These are phyloP conservation scores for Pittosporum tobira DNA, from an alignment of 129 eudicot genomes.

Conservation along the genomic window DNA sequence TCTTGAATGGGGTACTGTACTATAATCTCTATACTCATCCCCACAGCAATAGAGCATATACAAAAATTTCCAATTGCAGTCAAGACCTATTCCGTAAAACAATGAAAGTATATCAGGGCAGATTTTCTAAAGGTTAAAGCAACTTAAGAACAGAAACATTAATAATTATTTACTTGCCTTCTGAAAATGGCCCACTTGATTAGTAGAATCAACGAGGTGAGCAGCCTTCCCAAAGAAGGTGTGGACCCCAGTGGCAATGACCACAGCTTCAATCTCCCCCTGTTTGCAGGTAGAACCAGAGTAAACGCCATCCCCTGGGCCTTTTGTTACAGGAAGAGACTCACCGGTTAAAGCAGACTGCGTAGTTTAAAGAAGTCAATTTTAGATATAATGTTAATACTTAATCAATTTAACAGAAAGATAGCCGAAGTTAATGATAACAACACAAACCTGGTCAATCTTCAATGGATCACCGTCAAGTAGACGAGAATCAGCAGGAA, in stretches of 20 bases:
- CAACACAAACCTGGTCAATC: conserved; percentile 68
- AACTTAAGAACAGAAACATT: not conserved
- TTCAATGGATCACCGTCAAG: conserved; percentile 96
- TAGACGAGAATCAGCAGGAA: conserved; percentile 98
- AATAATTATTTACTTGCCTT: conserved; percentile 42
- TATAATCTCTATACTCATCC: conserved; percentile 88
- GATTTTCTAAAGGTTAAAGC: not conserved
- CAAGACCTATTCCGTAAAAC: conserved; percentile 50
- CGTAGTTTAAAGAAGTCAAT: conserved; percentile 8
- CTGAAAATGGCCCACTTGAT: conserved; percentile 97
- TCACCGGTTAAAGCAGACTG: conserved; percentile 98
- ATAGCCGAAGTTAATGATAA: not conserved
- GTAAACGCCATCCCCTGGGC: conserved; percentile 95
- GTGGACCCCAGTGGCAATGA: conserved; percentile 97
- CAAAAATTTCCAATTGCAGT: conserved; percentile 98
- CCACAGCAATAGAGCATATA: conserved; percentile 96
- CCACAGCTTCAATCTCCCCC: conserved; percentile 94
- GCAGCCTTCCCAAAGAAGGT: conserved; percentile 99
- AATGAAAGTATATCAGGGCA: not conserved
- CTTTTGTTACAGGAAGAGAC: conserved; percentile 97
- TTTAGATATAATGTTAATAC: conserved; percentile 5
- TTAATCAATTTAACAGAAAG: not conserved
- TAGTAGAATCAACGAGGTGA: conserved; percentile 91
- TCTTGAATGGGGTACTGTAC: conserved; percentile 97
- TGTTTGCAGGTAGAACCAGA: conserved; percentile 99